phyloP scores from a whole-genome alignment of 2,329 filamentous ascomycete species.

The Pseudocercospora cruenta region DNA sequence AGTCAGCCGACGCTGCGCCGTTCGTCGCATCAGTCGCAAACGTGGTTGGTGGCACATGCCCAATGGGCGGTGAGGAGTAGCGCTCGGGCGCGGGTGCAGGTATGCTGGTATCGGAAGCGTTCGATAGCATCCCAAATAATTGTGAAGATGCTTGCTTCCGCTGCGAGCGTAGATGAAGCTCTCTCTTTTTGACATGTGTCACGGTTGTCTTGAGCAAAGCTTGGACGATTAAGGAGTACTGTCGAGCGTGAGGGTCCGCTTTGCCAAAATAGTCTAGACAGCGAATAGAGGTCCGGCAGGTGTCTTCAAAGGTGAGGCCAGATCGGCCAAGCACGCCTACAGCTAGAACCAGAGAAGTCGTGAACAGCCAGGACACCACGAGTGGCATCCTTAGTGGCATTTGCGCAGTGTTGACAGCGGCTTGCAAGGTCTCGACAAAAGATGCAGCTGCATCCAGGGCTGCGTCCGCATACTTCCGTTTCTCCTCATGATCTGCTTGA shows the following conservation, averaged over 20 bases:
- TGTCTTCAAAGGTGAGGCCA: slow-evolving; percentile 31
- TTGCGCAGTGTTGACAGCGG: slow-evolving; percentile 21
- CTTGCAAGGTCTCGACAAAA: slow-evolving; percentile 31
- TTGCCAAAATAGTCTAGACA: slow-evolving; percentile 35
- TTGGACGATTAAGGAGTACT: slow-evolving; percentile 34
- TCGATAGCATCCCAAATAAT: slow-evolving; percentile 32
- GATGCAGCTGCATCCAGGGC: slow-evolving; percentile 35
- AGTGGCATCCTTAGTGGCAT: slow-evolving; percentile 30
- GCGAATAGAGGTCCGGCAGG: slow-evolving; percentile 26
- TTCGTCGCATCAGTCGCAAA: slow-evolving; percentile 3
- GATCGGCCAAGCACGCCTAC: slow-evolving; percentile 33
- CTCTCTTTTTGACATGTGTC: slow-evolving; percentile 28
- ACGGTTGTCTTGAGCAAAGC: slow-evolving; percentile 32
- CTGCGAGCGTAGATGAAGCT: slow-evolving; percentile 26
- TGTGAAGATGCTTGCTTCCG: slow-evolving; percentile 35
- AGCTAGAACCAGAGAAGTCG: slow-evolving; percentile 35
- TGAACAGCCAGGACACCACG: slow-evolving; percentile 38
- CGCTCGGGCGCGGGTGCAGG: not conserved
- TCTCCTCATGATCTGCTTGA: slow-evolving; percentile 27
- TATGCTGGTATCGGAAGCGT: not conserved
- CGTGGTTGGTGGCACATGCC: not conserved
- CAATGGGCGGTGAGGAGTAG: not conserved
- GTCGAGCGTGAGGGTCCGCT: slow-evolving; percentile 35
- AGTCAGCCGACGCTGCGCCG: slow-evolving; percentile 19
- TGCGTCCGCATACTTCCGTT: slow-evolving; percentile 35